A percentile compares a stretch with the other conserved stretches of the same genome.
Evolutionary conservation across 352 stramenopile genomes (phyloP).

Genomic region (Phytophthora ohioensis): DNA sequence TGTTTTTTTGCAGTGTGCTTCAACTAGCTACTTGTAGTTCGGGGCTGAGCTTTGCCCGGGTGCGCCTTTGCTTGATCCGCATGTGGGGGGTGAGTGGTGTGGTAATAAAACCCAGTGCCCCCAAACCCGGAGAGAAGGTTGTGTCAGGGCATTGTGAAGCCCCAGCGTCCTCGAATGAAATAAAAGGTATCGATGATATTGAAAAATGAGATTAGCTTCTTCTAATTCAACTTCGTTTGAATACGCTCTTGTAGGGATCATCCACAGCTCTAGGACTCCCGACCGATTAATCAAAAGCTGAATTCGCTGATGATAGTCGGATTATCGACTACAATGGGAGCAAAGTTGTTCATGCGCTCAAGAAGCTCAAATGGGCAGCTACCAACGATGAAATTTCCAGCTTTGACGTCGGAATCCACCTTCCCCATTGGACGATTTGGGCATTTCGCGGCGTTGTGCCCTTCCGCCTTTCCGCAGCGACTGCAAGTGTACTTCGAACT

Average conservation of each 20-base stretch:
- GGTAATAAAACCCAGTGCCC: slow-evolving; percentile 29
- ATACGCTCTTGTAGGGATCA: slow-evolving; percentile 27
- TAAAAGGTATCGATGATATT: slow-evolving; percentile 19
- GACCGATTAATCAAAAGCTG: slow-evolving; percentile 16
- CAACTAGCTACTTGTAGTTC: too few species aligned
- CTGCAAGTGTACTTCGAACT: slow-evolving; percentile 4
- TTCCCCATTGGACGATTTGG: neutral
- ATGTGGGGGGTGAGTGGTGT: slow-evolving; percentile 21
- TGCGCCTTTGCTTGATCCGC: slow-evolving; percentile 17
- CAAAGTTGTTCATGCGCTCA: slow-evolving; percentile 2
- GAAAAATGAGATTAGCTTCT: slow-evolving; percentile 10
- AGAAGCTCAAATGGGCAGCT: slow-evolving; percentile 9
- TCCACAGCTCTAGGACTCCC: slow-evolving; percentile 11
- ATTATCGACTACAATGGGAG: neutral
- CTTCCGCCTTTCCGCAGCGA: slow-evolving; percentile 3
- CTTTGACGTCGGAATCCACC: slow-evolving; percentile 8
- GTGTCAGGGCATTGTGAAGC: neutral
- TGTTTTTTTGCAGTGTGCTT: too few species aligned
- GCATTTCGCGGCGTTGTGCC: slow-evolving; percentile 18
- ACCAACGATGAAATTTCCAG: slow-evolving; percentile 10
- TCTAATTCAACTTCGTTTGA: slow-evolving; percentile 21
- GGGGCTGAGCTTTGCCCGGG: too few species aligned
- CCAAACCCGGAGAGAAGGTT: slow-evolving; percentile 21
- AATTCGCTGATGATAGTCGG: slow-evolving; percentile 19
- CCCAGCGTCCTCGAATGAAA: neutral